Evolutionary conservation across 371 early-diverging fungal genomes (phyloP).

Genomic region (Mortierella polycephala): DNA sequence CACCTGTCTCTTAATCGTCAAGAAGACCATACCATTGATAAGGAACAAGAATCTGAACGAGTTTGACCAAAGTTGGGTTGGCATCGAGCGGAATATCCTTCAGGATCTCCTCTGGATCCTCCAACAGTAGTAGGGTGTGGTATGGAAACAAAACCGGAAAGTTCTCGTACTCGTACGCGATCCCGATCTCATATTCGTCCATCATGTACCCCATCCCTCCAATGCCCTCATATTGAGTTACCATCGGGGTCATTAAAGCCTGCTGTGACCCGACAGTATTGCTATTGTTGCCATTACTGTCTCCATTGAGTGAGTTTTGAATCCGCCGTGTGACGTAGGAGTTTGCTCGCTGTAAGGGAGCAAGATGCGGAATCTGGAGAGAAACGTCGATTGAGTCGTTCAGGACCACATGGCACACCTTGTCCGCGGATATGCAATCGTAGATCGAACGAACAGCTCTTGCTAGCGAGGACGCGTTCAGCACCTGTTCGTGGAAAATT

Average conservation of each 20-base stretch:
- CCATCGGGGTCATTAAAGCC: conserved; percentile 35
- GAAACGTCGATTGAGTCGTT: conserved; percentile 85
- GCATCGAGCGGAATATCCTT: conserved; percentile 83
- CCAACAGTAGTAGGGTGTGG: conserved; percentile 85
- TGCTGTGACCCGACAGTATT: conserved; percentile 30
- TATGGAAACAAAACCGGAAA: conserved; percentile 88
- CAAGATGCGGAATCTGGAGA: conserved; percentile 70
- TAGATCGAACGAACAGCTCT: conserved; percentile 72
- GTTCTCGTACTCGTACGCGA: conserved; percentile 68
- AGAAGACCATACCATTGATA: conserved; percentile 71
- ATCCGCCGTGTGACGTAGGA: conserved; percentile 22
- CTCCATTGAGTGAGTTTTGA: conserved; percentile 4
- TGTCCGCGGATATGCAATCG: conserved; percentile 63
- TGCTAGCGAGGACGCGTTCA: conserved; percentile 63
- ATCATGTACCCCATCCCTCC: conserved; percentile 45
- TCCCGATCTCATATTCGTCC: conserved; percentile 58
- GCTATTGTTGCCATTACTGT: conserved; percentile 11
- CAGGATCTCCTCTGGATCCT: conserved; percentile 85
- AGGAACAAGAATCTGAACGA: conserved; percentile 91
- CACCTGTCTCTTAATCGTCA: not conserved
- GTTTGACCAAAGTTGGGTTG: conserved; percentile 83
- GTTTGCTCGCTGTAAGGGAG: conserved; percentile 33
- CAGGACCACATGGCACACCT: conserved; percentile 74
- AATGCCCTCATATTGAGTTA: conserved; percentile 27
- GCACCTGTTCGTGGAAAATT: conserved; percentile 43